phyloP scores from a whole-genome alignment of 2,329 filamentous ascomycete species.

The Periconia sp. region DNA sequence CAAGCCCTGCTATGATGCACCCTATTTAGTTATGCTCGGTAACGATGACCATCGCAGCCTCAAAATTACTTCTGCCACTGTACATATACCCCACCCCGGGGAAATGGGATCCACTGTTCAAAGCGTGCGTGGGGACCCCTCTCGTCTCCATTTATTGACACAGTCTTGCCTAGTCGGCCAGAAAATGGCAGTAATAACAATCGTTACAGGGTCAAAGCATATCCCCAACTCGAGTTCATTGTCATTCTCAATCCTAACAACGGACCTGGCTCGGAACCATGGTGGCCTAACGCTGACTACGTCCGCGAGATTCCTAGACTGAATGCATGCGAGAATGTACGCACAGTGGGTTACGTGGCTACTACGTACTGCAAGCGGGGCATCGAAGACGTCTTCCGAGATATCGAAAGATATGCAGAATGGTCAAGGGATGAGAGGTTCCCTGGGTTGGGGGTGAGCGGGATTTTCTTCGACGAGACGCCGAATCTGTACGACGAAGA shows the following conservation, averaged over 20 bases:
- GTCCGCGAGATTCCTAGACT: slow-evolving; percentile 47
- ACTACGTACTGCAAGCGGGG: slow-evolving; percentile 48
- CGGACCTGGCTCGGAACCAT: slow-evolving; percentile 48
- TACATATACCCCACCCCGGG: slow-evolving; percentile 53
- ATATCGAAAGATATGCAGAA: slow-evolving; percentile 50
- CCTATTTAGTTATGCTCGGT: background rate
- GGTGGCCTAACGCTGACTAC: slow-evolving; percentile 52
- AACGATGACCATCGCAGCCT: slow-evolving; percentile 13
- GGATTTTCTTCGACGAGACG: slow-evolving; percentile 57
- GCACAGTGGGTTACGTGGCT: slow-evolving; percentile 54
- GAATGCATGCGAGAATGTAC: slow-evolving; percentile 48
- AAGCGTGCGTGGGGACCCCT: slow-evolving; percentile 36
- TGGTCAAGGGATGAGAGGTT: slow-evolving; percentile 40
- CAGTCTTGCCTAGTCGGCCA: background rate
- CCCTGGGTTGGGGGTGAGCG: slow-evolving; percentile 44
- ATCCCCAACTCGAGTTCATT: slow-evolving; percentile 51
- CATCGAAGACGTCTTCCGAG: slow-evolving; percentile 26
- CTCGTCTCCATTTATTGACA: too few relatives aligned
- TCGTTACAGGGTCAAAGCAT: slow-evolving; percentile 13
- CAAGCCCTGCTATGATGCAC: background rate
- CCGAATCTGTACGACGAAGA: slow-evolving; percentile 32
- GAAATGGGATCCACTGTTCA: slow-evolving; percentile 52
- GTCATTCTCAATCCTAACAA: slow-evolving; percentile 53
- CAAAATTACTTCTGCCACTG: slow-evolving; percentile 50
- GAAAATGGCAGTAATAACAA: background rate